Evolutionary conservation across 2,329 filamentous ascomycete genomes (phyloP), one percentile per base, ranked within the genome.

Genomic region (Aureobasidium sp.): DNA sequence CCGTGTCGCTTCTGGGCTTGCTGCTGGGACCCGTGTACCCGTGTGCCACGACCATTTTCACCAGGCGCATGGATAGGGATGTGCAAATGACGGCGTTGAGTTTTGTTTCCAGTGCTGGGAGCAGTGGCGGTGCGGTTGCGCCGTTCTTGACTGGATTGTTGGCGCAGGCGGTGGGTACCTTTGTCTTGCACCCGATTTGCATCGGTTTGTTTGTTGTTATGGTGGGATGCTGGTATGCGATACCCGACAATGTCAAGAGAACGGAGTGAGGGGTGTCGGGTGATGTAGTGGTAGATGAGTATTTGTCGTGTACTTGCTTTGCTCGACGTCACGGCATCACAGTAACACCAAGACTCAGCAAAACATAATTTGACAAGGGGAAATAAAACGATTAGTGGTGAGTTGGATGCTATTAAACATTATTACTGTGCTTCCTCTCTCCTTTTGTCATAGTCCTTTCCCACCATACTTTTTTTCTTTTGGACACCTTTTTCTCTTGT

Each of bases 11-110:
- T 27, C 80, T 94, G 20, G 91, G 91, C 14, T 74, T 94, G 8
- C 74, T 94, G 34, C 78, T 95, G 0, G 90, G 91, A 0, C 90
- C 90, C 0, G 81, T 95, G 5, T 95, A 91, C 69, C 89, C 90
- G 0, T 91, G 88, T 70, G 84, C 86, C 0, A 81, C 83, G 3
- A 82, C 83, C 0, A 78, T 89, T 6, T 86, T 90, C 66, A 80
- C 86, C 61, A 78, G 82, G 42, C 75, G 81, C 39, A 79, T 91
- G 71, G 81, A 80, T 17, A 76, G 82, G 17, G 76, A 80, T 42
- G 78, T 89, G 62, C 83, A 86, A 65, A 80, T 87, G 20, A 84
- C 82, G 45, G 82, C 84, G 1, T 80, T 90, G 66, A 82, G 86
- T 2, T 83, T 89, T 61, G 89, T 90, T 63, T 84, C 82, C 25